phyloP scores from a whole-genome alignment of 2,329 filamentous ascomycete genomes.

The Exophiala calicioides region DNA sequence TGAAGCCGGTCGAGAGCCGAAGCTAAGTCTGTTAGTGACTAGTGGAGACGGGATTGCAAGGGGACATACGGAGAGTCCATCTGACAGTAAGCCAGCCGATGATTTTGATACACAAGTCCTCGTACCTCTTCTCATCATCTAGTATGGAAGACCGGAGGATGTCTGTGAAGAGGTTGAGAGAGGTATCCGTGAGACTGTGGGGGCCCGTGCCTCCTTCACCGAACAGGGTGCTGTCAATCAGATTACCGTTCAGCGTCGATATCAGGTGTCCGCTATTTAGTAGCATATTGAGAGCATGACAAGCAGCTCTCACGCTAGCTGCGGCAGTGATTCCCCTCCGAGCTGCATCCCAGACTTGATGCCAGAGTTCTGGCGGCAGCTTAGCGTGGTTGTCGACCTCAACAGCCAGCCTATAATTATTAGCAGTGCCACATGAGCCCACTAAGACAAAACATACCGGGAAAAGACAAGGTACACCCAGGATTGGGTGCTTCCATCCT shows the following conservation, averaged over 20 bases:
- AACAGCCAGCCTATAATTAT: neutral
- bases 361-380: conserved; percentile 15
- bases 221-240: conserved; percentile 21
- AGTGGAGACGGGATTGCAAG: neutral
- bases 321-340: conserved; percentile 16
- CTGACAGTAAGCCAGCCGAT: conserved; percentile 78
- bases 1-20: conserved; percentile 64
- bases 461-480: conserved; percentile 24
- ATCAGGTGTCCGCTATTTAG: conserved; percentile 14
- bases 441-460: conserved; percentile 5
- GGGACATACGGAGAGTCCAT: conserved; percentile 74
- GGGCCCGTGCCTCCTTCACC: conserved; percentile 78
- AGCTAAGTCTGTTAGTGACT: conserved; percentile 37
- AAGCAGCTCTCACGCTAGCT: conserved; percentile 22
- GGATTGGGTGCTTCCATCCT: conserved; percentile 19
- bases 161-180: conserved; percentile 69
- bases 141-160: conserved; percentile 63
- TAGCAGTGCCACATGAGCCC: conserved; percentile 1
- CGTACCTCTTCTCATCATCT: conserved; percentile 67
- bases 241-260: conserved; percentile 6
- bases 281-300: conserved; percentile 19
- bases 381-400: neutral
- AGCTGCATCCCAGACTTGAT: conserved; percentile 22
- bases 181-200: conserved; percentile 74
- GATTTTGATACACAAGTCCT: conserved; percentile 69